Evolutionary conservation across 2,329 filamentous ascomycete genomes (phyloP).

Genomic region (Chaetomium sp.): DNA sequence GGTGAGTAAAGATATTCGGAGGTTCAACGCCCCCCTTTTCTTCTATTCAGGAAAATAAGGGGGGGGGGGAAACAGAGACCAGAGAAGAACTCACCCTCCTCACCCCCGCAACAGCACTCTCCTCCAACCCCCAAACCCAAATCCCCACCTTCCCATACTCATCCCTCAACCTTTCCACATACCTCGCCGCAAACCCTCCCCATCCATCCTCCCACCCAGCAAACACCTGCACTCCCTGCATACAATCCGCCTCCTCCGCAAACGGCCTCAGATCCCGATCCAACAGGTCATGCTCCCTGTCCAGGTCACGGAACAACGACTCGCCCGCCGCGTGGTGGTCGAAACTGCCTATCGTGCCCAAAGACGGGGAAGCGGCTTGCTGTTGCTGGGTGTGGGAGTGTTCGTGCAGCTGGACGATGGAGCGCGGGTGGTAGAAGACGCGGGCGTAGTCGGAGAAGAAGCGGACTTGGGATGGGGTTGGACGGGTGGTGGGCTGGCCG

Average conservation of each 20-base stretch:
- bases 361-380: background rate
- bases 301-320: conserved; percentile 65
- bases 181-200: conserved; percentile 69
- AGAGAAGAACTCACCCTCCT: conserved; percentile 40
- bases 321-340: conserved; percentile 68
- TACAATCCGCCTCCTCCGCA: conserved; percentile 84
- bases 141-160: conserved; percentile 85
- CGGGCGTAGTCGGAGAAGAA: conserved; percentile 97
- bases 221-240: conserved; percentile 81
- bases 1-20: background rate
- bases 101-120: conserved; percentile 36
- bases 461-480: conserved; percentile 62
- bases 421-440: conserved; percentile 85
- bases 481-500: conserved; percentile 58
- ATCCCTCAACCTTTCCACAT: conserved; percentile 73
- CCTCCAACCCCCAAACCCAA: conserved; percentile 81
- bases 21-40: background rate
- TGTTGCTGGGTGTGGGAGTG: conserved; percentile 47
- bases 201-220: conserved; percentile 69
- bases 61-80: background rate
- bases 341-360: conserved; percentile 48
- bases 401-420: conserved; percentile 79
- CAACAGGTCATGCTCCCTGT: conserved; percentile 76
- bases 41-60: background rate
- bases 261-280: conserved; percentile 88